Base-by-base conservation (phyloP, 345 rosid species). In the Erysimum cheiranthoides region DNA sequence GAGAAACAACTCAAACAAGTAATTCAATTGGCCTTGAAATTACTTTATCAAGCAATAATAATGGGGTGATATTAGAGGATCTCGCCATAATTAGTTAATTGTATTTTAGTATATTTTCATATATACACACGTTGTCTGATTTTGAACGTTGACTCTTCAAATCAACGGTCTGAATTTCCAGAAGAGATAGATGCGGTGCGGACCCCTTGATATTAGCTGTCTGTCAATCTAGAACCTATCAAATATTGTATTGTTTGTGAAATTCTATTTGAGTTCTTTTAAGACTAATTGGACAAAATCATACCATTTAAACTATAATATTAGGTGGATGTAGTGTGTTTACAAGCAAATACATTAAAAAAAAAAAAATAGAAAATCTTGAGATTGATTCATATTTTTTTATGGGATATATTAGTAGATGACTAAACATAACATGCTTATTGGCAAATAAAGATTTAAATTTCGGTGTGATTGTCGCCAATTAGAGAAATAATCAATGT, bases 121-220 rank as follows among this genome's bases (percentile, higher is more conserved):
- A 45, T 45, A 2, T 14, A 47, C 42, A 34, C 54, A 73, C 16
- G 71, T 54, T 64, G 71, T 73, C 18, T 8, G 13, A 18, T 43
- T 43, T 73, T 73, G 78, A 73, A 54, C 78, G 58, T 73, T 73
- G 78, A 73, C 71, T 73, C 28, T 25, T 43, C 77, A 4, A 56
- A 43, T 54, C 78, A 42, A 65, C 40, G 31, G 40, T 35, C 10
- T 66, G 50, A 56, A 63, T 2, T 16, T 65, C 58, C 21, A 56
- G 49, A 63, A 64, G 49, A 43, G 30, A 40, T 0, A 36, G 40
- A 36, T 8, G 40, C 30, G 27, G 10, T 35, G 39, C 39, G 60
- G 50, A 36, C 3, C 31, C 30, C 17, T 58, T 8, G 0, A 43
- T 69, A 31, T 45, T 17, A 56, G 62, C 0, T 54, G 10, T 40